Evolutionary conservation across 2,329 filamentous ascomycete species (phyloP), one percentile per base, ranked within the genome.

Genomic region (Aspergillus melleus): DNA sequence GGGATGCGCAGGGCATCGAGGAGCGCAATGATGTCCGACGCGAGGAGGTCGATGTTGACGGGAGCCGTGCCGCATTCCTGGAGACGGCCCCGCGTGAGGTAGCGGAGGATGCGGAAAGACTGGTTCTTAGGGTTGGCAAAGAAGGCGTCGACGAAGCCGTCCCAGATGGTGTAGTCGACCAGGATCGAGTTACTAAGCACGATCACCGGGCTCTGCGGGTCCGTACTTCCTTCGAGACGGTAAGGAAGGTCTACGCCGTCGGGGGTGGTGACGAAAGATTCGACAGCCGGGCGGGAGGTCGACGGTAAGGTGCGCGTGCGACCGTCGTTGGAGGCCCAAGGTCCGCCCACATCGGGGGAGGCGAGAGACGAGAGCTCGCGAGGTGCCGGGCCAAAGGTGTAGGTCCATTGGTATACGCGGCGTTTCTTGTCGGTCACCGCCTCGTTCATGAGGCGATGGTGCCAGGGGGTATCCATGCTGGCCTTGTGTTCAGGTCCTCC

Each of bases 151-250:
- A 95, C 78, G 60, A 96, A 86, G 1, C 81, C 81, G 67, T 95
- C 89, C 92, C 92, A 96, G 84, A 96, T 95, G 72, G 85, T 81
- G 64, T 89, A 83, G 52, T 88, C 87, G 2, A 90, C 91, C 8
- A 96, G 84, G 53, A 96, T 88, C 1, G 89, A 93, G 80, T 96
- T 96, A 76, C 83, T 84, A 66, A 93, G 89, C 20, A 91, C 87
- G 11, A 96, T 81, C 0, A 89, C 84, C 0, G 91, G 91, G 0
- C 91, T 90, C 20, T 83, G 71, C 0, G 87, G 85, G 32, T 87
- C 82, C 0, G 84, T 69, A 64, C 85, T 89, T 57, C 92, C 92
- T 74, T 95, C 90, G 2, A 96, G 83, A 14, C 87, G 84, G 76
- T 91, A 96, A 0, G 87, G 86, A 14, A 96, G 83, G 2, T 79